Conservation (phyloP, 495 filamentous ascomycete genomes). For the Daldinia concentrica region DNA sequence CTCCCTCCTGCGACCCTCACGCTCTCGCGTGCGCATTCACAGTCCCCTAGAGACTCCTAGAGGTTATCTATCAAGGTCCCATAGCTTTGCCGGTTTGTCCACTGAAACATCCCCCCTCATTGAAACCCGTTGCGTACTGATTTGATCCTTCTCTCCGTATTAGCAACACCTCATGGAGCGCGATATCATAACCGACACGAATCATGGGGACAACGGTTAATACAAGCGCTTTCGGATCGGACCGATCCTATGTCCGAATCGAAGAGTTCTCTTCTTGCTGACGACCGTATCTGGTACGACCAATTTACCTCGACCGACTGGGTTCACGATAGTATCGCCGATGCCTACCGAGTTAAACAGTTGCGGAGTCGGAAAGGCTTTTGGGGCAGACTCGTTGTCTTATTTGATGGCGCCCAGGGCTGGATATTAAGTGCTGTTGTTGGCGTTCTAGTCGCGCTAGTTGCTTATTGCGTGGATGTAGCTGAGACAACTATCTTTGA, state of each 20-base stretch:
- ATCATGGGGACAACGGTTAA: conserved; percentile 67
- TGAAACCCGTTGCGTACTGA: not conserved
- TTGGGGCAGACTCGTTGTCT: conserved; percentile 76
- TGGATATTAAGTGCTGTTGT: conserved; percentile 95
- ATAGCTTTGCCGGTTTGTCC: conserved; percentile 57
- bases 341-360: conserved; percentile 86
- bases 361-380: conserved; percentile 84
- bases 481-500: conserved; percentile 87
- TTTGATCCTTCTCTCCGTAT: conserved; percentile 17
- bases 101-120: conserved; percentile 9
- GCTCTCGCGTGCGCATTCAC: conserved; percentile 54
- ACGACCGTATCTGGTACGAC: conserved; percentile 98
- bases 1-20: conserved; percentile 53
- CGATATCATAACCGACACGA: conserved; percentile 73
- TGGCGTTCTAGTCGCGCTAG: conserved; percentile 82
- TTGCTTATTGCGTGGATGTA: conserved; percentile 91
- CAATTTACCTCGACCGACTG: conserved; percentile 99
- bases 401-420: conserved; percentile 90
- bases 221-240: conserved; percentile 58
- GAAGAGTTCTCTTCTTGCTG: conserved; percentile 68
- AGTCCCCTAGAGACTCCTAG: conserved; percentile 51
- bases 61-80: conserved; percentile 55
- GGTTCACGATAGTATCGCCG: conserved; percentile 97
- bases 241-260: conserved; percentile 63
- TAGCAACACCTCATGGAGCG: conserved; percentile 35